Base-by-base conservation (phyloP, 2,329 filamentous ascomycete genomes). In the Penicillium digitatum region DNA sequence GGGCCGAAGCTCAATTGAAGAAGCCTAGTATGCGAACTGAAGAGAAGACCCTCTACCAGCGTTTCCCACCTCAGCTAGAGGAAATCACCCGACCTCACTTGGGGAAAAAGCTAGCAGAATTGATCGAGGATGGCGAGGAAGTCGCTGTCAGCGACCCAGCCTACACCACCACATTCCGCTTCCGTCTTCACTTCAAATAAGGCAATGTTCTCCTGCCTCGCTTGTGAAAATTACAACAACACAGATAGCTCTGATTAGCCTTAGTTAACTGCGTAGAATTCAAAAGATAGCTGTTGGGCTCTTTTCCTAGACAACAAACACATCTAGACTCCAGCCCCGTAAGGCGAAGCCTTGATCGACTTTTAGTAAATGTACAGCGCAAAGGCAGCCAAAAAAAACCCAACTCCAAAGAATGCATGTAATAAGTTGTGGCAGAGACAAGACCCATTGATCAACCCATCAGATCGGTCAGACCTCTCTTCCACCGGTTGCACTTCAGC, bases 71-170 rank as follows among this genome's bases (percentile, higher is more conserved):
- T 6, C 84, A 88, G 59, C 77, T 99, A 52, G 90, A 96, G 69
- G 85, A 90, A 75, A 84, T 90, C 76, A 96, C 93, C 1, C 80
- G 90, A 52, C 84, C 85, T 1, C 97, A 99, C 69, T 77, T 99
- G 59, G 79, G 79, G 58, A 89, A 88, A 77, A 94, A 87, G 66
- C 78, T 99, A 55, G 76, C 73, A 27, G 90, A 95, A 26, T 74
- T 99, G 59, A 80, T 99, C 22, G 82, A 82, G 43, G 81, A 91
- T 64, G 90, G 91, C 12, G 88, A 96, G 69, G 90, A 96, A 74
- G 82, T 99, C 45, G 90, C 86, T n/a, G 87, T 99, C 44, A 92
- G 90, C 16, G 93, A 97, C 72, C 88, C 90, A n/a, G 89, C 90
- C 1, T 94, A 95, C 69, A 84, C 86, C 32, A 86, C 89, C 26